Conservation (phyloP, 2,329 filamentous ascomycete genomes). For the Alternaria conjuncta region DNA sequence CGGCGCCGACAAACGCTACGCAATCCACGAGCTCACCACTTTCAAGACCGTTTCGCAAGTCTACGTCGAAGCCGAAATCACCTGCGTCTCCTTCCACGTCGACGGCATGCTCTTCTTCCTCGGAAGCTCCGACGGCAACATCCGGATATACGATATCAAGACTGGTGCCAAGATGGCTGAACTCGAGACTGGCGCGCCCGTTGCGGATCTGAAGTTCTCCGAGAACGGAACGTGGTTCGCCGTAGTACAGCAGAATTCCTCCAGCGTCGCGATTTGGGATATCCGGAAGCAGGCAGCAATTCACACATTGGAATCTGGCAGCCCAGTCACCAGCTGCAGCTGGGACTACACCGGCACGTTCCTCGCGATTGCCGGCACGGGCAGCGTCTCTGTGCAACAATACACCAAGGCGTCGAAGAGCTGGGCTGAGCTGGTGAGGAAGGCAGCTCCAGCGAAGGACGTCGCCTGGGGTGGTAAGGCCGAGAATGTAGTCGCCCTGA, state of each 20-base stretch:
- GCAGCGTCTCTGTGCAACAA: slow-evolving; percentile 85
- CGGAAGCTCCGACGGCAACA: slow-evolving; percentile 77
- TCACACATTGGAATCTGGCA: slow-evolving; percentile 86
- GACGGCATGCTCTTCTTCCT: slow-evolving; percentile 94
- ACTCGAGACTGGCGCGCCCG: slow-evolving; percentile 69
- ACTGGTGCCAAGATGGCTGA: slow-evolving; percentile 77
- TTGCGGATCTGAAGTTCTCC: slow-evolving; percentile 82
- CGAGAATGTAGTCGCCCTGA: slow-evolving; percentile 75
- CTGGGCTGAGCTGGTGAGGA: slow-evolving; percentile 86
- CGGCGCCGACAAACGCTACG: slow-evolving; percentile 89
- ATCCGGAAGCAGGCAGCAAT: slow-evolving; percentile 82
- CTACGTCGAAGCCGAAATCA: slow-evolving; percentile 78
- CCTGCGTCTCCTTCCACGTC: slow-evolving; percentile 86
- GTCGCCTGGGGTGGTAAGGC: slow-evolving; percentile 80
- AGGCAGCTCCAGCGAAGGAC: slow-evolving; percentile 73
- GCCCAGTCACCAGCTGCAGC: slow-evolving; percentile 73
- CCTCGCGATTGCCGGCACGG: slow-evolving; percentile 79
- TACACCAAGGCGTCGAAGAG: slow-evolving; percentile 86
- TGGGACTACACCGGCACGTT: slow-evolving; percentile 98
- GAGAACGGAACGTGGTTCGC: slow-evolving; percentile 98
- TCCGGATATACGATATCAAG: slow-evolving; percentile 89
- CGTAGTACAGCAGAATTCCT: slow-evolving; percentile 77
- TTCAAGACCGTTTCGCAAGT: slow-evolving; percentile 76
- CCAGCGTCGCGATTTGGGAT: slow-evolving; percentile 85
- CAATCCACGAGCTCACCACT: slow-evolving; percentile 80